These are phyloP conservation scores for Neopestalotiopsis rosae DNA, from an alignment of 2,329 filamentous ascomycete genomes.

Conservation along the genomic window DNA sequence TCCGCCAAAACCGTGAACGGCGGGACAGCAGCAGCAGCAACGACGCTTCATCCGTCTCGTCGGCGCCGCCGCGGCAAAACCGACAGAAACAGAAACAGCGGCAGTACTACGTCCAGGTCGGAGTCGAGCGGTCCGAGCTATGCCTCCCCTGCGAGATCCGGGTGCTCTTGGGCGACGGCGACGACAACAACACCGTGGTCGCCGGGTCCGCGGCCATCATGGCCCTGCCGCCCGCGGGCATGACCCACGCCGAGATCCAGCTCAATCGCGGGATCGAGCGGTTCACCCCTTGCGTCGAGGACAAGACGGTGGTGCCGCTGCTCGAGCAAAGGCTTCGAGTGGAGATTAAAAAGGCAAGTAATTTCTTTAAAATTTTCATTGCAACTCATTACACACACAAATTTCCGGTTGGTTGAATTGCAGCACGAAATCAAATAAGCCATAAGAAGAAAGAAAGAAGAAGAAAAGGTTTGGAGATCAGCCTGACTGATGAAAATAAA, in stretches of 20 bases:
- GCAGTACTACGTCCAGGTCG: constrained; percentile 41
- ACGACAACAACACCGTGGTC: constrained; percentile 7
- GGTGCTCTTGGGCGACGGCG: constrained; percentile 34
- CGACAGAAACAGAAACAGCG: not conserved
- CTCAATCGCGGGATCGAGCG: constrained; percentile 27
- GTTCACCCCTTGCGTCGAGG: not conserved
- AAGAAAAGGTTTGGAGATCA: no score
- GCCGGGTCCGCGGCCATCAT: constrained; percentile 42
- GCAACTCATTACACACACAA: no score
- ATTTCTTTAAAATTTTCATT: no score
- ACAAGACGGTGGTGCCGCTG: not conserved
- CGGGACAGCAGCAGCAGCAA: not conserved
- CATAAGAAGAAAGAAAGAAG: no score
- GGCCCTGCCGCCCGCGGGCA: constrained; percentile 41
- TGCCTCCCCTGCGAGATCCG: constrained; percentile 43
- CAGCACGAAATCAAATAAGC: no score
- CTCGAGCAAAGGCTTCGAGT: constrained; percentile 14
- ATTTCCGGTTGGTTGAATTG: no score
- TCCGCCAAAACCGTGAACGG: no score
- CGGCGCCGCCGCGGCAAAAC: not conserved
- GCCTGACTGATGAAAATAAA: not conserved
- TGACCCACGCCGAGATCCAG: constrained; percentile 38
- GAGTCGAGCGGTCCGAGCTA: constrained; percentile 43
- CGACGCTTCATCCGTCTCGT: not conserved
- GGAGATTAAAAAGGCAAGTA: constrained; percentile 19